Evolutionary conservation across 106 monocot species (phyloP).

Genomic region (Apostasia shenzhenica): DNA sequence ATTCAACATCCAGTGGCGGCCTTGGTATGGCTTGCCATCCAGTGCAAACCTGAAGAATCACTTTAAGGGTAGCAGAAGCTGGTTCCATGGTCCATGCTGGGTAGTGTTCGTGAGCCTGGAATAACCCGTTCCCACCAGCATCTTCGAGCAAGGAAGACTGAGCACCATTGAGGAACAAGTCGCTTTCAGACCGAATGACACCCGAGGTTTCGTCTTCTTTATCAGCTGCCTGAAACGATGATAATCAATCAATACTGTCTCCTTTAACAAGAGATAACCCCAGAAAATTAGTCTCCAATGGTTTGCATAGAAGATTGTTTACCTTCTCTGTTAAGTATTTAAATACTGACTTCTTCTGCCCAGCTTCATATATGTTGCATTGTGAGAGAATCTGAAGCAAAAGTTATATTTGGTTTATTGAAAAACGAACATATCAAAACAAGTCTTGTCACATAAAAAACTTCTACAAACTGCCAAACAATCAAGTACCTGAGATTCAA

Average conservation of each 20-base stretch:
- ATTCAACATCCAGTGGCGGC: constrained; percentile 9
- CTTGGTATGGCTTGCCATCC: constrained; percentile 57
- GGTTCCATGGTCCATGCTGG: constrained; percentile 49
- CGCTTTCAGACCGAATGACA: constrained; percentile 71
- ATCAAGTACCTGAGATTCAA: constrained; percentile 69
- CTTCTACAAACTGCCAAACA: not conserved
- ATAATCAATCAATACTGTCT: not conserved
- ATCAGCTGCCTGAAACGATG: constrained; percentile 58
- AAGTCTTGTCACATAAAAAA: not conserved
- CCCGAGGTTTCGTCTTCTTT: constrained; percentile 41
- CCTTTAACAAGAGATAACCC: not conserved
- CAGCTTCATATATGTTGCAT: constrained; percentile 87
- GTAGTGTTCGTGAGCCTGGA: constrained; percentile 44
- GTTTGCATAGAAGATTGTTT: not conserved
- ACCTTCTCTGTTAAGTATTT: constrained; percentile 88
- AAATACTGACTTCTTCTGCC: constrained; percentile 63
- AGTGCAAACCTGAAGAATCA: constrained; percentile 30
- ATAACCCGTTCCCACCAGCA: constrained; percentile 9
- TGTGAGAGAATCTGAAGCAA: constrained; percentile 68
- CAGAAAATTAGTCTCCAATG: not conserved
- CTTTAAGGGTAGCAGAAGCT: constrained; percentile 46
- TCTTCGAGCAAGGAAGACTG: constrained; percentile 20
- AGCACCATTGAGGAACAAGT: constrained; percentile 76
- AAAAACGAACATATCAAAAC: not conserved
- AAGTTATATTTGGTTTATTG: not conserved